A percentile compares a stretch with the other conserved stretches of the same genome.
Conservation (phyloP, 139 green algal species). For the Tetradesmus obliquus region DNA sequence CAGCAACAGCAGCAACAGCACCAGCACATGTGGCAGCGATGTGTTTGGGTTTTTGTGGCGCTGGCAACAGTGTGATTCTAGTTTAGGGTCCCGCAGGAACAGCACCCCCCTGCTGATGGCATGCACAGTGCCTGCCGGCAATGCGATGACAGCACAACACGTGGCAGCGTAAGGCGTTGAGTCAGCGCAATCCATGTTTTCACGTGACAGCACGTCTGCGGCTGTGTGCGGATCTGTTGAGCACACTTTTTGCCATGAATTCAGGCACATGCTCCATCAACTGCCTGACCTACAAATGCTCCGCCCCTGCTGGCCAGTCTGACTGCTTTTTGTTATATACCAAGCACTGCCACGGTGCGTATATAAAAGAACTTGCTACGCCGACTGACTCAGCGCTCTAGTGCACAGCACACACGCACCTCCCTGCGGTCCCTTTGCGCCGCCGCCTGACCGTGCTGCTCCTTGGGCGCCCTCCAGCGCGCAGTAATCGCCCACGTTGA, state of each 20-base stretch:
- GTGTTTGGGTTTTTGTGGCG: background rate
- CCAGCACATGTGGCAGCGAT: background rate
- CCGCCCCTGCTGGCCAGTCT: too few relatives aligned
- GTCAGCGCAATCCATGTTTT: too few relatives aligned
- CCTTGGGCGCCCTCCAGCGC: background rate
- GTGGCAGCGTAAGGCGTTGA: background rate
- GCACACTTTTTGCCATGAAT: too few relatives aligned
- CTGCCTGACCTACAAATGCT: too few relatives aligned
- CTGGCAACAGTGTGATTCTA: slow-evolving; percentile 48
- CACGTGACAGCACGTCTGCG: too few relatives aligned
- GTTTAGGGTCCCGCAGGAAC: slow-evolving; percentile 79
- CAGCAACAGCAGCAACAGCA: background rate
- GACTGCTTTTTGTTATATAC: too few relatives aligned
- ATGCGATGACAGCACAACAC: background rate
- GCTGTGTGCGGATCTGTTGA: too few relatives aligned
- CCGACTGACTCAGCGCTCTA: background rate
- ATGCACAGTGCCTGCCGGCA: slow-evolving; percentile 75
- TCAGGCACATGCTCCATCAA: too few relatives aligned
- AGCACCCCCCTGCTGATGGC: slow-evolving; percentile 79
- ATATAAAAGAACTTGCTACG: too few relatives aligned
- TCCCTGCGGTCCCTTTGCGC: background rate
- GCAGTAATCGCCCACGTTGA: slow-evolving; percentile 50
- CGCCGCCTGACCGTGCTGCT: background rate
- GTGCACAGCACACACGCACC: slow-evolving; percentile 6
- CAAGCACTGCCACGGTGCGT: too few relatives aligned